Conservation (phyloP, 805 yeast genomes). For the Saccharomycopsis schoenii region DNA sequence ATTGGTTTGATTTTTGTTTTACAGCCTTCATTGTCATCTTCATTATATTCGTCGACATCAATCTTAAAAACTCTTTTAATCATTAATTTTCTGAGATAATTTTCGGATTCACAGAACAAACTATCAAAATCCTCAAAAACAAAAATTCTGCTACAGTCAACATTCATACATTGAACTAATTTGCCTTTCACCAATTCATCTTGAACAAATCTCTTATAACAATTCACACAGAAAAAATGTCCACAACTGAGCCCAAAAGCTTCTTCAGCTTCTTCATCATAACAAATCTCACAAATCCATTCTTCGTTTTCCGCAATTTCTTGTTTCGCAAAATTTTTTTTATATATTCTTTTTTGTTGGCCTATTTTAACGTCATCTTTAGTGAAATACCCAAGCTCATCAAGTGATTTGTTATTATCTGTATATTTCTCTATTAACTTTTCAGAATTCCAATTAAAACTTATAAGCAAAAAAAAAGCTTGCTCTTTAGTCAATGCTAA, state of each 20-base stretch:
- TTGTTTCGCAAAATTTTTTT: neutral
- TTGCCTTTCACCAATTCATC: conserved; percentile 34
- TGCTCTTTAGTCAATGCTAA: conserved; percentile 31
- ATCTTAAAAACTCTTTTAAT: neutral
- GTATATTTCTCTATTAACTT: conserved; percentile 45
- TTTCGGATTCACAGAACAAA: conserved; percentile 19
- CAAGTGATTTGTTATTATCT: conserved; percentile 29
- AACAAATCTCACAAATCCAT: conserved; percentile 61
- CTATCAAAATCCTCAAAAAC: conserved; percentile 33
- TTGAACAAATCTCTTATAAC: conserved; percentile 54
- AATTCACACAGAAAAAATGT: conserved; percentile 60
- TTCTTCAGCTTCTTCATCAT: conserved; percentile 50
- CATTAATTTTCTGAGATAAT: conserved; percentile 1
- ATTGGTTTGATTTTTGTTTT: neutral
- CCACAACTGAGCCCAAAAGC: conserved; percentile 48
- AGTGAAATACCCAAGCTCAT: conserved; percentile 19
- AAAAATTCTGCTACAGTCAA: conserved; percentile 38
- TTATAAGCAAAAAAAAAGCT: conserved; percentile 35
- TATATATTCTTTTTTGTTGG: neutral
- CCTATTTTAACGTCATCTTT: neutral
- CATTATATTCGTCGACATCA: neutral
- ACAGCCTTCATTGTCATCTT: neutral
- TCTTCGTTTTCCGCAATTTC: conserved; percentile 14
- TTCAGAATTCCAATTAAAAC: conserved; percentile 52
- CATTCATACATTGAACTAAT: conserved; percentile 57